phyloP scores from a whole-genome alignment of 2,329 filamentous ascomycete species.

The Colletotrichum eleusines region DNA sequence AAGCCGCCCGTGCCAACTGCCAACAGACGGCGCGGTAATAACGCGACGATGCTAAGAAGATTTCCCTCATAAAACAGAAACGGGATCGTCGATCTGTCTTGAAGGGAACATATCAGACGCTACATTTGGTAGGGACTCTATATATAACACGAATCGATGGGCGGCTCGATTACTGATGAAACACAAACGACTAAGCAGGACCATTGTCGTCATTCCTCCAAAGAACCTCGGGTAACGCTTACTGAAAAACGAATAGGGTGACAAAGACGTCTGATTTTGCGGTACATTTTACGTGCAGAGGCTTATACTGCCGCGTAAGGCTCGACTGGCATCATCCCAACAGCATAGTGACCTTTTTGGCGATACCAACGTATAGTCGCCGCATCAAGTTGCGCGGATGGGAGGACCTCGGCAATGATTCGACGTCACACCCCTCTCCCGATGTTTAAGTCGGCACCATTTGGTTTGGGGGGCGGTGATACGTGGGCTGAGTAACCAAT shows the following conservation, averaged over 20 bases:
- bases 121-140: too few species aligned
- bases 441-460: neutral
- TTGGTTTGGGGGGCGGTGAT: neutral
- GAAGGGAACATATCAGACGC: neutral
- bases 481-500: neutral
- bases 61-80: neutral
- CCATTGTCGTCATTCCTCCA: neutral
- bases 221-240: too few species aligned
- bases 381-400: neutral
- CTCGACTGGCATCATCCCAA: neutral
- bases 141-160: neutral
- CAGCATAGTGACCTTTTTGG: neutral
- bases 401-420: neutral
- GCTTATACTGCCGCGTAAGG: neutral
- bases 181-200: neutral
- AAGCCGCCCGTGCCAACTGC: too few species aligned
- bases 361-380: neutral
- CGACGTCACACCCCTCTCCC: neutral
- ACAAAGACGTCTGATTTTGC: neutral
- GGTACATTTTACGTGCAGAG: neutral
- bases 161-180: neutral
- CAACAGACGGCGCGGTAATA: neutral
- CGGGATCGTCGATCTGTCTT: neutral
- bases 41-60: neutral
- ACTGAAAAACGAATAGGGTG: neutral